A percentile compares a stretch with the other conserved stretches of the same genome.
Evolutionary conservation across 371 early-diverging fungal species (phyloP).

Genomic region (Mortierella sp.): DNA sequence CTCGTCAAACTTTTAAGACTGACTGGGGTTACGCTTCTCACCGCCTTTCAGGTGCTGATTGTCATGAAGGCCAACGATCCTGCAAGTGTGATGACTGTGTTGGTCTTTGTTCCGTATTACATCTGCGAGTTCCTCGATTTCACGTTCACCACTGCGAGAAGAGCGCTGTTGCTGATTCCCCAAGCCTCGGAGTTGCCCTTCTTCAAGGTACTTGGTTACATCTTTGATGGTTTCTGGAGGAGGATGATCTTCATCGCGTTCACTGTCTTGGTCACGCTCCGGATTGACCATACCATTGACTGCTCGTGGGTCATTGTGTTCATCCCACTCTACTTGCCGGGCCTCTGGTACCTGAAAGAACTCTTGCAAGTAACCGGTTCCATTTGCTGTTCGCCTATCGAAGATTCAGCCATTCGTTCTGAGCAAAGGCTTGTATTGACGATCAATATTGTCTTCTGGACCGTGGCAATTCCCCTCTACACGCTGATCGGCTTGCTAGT

Average conservation of each 20-base stretch:
- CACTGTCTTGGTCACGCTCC: constrained; percentile 69
- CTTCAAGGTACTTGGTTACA: constrained; percentile 1
- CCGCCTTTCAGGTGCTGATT: constrained; percentile 62
- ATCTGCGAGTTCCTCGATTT: constrained; percentile 28
- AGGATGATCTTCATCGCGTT: constrained; percentile 63
- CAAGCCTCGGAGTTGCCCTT: neutral
- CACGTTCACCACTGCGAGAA: constrained; percentile 8
- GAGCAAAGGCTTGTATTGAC: no score
- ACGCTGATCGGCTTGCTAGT: constrained; percentile 79
- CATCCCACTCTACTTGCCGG: constrained; percentile 79
- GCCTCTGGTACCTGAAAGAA: constrained; percentile 58
- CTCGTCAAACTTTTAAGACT: constrained; percentile 35
- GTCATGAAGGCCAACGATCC: constrained; percentile 60
- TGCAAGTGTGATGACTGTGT: constrained; percentile 33
- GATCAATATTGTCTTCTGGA: no score
- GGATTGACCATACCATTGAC: constrained; percentile 63
- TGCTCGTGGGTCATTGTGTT: constrained; percentile 85
- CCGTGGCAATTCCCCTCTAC: constrained; percentile 70
- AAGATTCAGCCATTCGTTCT: constrained; percentile 58
- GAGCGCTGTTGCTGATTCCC: constrained; percentile 4
- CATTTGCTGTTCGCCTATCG: constrained; percentile 57
- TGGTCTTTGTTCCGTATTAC: constrained; percentile 54
- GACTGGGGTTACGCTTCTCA: constrained; percentile 54
- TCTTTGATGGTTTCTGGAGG: constrained; percentile 70
- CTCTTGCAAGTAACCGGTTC: no score